Evolutionary conservation across 805 yeast species (phyloP).

Genomic region (Sugiyamaella chiloensis): DNA sequence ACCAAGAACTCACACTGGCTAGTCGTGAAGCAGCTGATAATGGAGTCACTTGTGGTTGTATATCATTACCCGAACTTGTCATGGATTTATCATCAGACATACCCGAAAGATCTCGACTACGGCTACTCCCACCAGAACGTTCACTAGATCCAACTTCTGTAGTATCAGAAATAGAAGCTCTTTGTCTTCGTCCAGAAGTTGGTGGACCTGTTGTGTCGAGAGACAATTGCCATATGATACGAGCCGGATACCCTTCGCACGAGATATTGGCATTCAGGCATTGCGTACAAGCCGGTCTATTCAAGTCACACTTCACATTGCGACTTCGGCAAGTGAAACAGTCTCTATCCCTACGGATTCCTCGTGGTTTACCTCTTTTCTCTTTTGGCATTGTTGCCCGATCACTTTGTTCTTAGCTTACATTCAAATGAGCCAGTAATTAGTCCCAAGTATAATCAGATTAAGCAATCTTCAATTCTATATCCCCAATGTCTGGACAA

Average conservation of each 20-base stretch:
- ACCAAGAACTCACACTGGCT: background rate
- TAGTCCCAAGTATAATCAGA: too few species aligned
- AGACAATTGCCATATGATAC: conserved; percentile 19
- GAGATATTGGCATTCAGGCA: conserved; percentile 31
- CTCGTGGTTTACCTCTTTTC: conserved; percentile 21
- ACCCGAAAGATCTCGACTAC: background rate
- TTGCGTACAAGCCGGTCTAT: conserved; percentile 35
- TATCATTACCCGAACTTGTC: background rate
- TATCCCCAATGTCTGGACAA: too few species aligned
- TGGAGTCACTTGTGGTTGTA: background rate
- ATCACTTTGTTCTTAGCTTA: too few species aligned
- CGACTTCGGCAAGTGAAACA: conserved; percentile 21
- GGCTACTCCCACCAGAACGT: background rate
- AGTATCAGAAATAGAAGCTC: background rate
- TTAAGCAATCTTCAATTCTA: too few species aligned
- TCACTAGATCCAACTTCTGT: background rate
- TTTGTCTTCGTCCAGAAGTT: background rate
- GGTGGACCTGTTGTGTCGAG: conserved; percentile 1
- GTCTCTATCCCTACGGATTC: conserved; percentile 22
- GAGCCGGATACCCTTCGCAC: conserved; percentile 24
- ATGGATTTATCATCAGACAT: background rate
- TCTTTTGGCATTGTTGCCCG: too few species aligned
- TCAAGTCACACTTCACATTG: conserved; percentile 28
- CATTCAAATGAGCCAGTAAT: too few species aligned
- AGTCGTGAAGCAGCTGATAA: background rate